Conservation (phyloP, 2,329 filamentous ascomycete species). For the Verticillium isaacii region DNA sequence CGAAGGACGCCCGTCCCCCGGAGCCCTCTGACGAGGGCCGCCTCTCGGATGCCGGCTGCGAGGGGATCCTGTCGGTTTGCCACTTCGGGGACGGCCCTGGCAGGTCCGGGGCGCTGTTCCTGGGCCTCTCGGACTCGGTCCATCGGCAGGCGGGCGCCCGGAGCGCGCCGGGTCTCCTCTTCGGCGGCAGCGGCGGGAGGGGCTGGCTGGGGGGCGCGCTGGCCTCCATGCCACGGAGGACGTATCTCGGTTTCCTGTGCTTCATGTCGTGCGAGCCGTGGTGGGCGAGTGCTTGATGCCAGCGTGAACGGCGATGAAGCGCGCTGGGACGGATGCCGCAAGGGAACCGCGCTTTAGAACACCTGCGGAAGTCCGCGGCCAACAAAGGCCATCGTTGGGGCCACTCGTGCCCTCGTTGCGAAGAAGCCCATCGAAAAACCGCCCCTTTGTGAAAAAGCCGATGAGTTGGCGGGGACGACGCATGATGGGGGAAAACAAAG, state of each 20-base stretch:
- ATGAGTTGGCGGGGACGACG: too few relatives aligned
- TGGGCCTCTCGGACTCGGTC: background rate
- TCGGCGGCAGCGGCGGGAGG: slow-evolving; percentile 16
- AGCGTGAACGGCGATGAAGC: background rate
- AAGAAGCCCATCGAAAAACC: background rate
- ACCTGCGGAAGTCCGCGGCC: background rate
- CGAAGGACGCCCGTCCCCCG: slow-evolving; percentile 3
- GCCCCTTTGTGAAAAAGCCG: background rate
- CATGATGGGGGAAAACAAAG: background rate
- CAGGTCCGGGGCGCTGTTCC: background rate
- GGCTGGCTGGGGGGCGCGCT: slow-evolving; percentile 12
- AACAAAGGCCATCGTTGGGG: background rate
- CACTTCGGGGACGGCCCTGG: background rate
- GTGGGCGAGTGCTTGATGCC: too few relatives aligned
- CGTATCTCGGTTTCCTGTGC: slow-evolving; percentile 4
- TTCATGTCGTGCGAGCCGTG: background rate
- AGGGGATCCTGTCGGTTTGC: slow-evolving; percentile 5
- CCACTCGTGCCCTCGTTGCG: background rate
- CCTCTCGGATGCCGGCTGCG: background rate
- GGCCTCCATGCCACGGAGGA: slow-evolving; percentile 14
- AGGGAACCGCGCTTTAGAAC: background rate
- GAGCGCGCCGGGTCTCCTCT: slow-evolving; percentile 19
- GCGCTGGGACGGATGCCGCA: background rate
- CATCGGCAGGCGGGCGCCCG: slow-evolving; percentile 9
- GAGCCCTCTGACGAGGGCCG: background rate